Conservation (phyloP, 495 filamentous ascomycete species). For the Daldinia childiae region DNA sequence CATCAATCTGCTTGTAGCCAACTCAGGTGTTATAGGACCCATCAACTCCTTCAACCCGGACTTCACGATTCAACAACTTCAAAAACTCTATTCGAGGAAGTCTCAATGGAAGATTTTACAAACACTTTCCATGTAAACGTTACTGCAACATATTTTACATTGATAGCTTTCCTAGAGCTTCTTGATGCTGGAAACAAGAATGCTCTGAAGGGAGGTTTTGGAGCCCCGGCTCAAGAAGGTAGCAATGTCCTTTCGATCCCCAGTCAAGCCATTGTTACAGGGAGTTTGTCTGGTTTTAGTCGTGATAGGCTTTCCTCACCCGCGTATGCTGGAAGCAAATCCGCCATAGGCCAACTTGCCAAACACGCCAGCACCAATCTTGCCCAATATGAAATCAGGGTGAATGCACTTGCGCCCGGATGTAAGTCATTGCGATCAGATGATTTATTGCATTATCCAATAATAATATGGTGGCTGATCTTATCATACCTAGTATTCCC, state of each 20-base stretch:
- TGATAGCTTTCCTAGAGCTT: conserved; percentile 64
- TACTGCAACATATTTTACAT: conserved; percentile 62
- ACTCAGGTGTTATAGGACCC: conserved; percentile 65
- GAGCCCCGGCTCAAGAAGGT: conserved; percentile 28
- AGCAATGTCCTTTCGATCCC: conserved; percentile 52
- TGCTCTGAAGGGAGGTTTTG: conserved; percentile 49
- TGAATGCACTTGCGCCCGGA: conserved; percentile 67
- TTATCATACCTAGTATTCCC: conserved; percentile 57
- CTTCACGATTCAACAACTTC: conserved; percentile 53
- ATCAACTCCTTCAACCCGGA: conserved; percentile 49
- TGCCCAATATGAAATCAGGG: conserved; percentile 59
- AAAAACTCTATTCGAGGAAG: conserved; percentile 54
- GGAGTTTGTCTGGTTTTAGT: conserved; percentile 63
- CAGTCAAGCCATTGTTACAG: conserved; percentile 66
- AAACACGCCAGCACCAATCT: conserved; percentile 62
- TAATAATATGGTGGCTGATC: not conserved
- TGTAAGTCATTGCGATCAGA: conserved; percentile 49
- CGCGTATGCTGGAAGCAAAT: conserved; percentile 65
- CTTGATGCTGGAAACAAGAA: conserved; percentile 71
- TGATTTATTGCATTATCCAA: not conserved
- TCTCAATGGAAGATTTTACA: conserved; percentile 59
- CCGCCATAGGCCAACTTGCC: conserved; percentile 61
- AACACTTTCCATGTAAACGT: conserved; percentile 61
- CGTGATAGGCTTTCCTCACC: conserved; percentile 54
- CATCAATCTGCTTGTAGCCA: conserved; percentile 68